Percentiles rank a stretch among this genome's conserved stretches.
Conservation (phyloP, 306 rosid species). For the Vigna hirtella region DNA sequence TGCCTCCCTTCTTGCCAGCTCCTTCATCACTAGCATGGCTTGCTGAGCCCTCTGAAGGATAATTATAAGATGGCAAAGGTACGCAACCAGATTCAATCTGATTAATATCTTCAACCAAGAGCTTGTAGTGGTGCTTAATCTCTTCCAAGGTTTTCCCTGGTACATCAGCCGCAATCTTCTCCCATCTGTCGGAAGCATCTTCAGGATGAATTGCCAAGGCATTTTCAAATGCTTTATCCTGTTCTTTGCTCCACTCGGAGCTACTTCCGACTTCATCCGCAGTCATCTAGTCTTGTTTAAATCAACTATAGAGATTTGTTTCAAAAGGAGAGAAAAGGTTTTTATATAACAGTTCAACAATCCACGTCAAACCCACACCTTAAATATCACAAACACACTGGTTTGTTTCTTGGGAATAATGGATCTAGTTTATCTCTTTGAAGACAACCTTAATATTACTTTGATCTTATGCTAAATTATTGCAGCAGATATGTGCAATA, state of each 20-base stretch:
- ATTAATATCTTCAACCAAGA: conserved; percentile 78
- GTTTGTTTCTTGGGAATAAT: conserved; percentile 37
- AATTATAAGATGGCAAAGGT: conserved; percentile 81
- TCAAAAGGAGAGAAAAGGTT: conserved; percentile 45
- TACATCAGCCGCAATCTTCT: conserved; percentile 80
- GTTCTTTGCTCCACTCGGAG: conserved; percentile 87
- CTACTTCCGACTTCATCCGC: conserved; percentile 69
- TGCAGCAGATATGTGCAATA: conserved; percentile 45
- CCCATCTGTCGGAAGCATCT: conserved; percentile 86
- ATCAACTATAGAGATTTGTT: conserved; percentile 43
- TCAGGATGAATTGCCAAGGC: conserved; percentile 83
- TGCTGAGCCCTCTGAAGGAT: conserved; percentile 76
- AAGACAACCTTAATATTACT: conserved; percentile 24
- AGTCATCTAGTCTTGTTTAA: conserved; percentile 58
- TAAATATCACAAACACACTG: conserved; percentile 34
- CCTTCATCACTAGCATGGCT: conserved; percentile 77
- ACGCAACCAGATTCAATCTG: conserved; percentile 92
- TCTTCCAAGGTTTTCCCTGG: conserved; percentile 80
- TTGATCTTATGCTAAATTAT: conserved; percentile 46
- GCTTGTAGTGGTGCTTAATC: conserved; percentile 78
- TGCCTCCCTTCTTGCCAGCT: conserved; percentile 62
- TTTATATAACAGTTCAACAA: conserved; percentile 38
- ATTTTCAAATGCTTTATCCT: conserved; percentile 92
- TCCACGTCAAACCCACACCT: conserved; percentile 50
- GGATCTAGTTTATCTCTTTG: conserved; percentile 46